phyloP scores from a whole-genome alignment of 169 alveolate genomes.

The Plasmodium fragile region DNA sequence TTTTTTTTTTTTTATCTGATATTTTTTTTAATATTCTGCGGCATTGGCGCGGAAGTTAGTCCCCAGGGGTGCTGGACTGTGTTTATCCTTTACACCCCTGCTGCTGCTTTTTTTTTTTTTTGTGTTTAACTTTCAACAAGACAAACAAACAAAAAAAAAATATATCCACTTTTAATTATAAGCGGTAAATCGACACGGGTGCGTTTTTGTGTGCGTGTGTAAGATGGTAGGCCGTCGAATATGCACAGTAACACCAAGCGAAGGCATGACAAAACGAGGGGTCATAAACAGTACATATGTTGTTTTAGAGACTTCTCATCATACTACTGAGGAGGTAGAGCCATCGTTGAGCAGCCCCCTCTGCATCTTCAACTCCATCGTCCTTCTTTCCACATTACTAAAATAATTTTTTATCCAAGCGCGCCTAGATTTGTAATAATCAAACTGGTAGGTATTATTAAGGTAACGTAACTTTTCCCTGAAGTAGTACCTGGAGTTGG shows the following conservation, averaged over 20 bases:
- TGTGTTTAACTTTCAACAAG: neutral
- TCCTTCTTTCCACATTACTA: slow-evolving; percentile 25
- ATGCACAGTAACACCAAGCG: neutral
- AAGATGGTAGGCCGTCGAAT: neutral
- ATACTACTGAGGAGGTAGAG: neutral
- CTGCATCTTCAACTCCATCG: slow-evolving; percentile 32
- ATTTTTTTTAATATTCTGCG: neutral
- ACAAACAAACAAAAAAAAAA: neutral
- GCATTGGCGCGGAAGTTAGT: neutral
- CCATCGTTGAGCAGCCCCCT: neutral
- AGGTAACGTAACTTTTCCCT: slow-evolving; percentile 75
- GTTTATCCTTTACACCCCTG: neutral
- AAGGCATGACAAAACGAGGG: too few species aligned
- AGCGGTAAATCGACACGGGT: neutral
- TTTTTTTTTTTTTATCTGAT: neutral
- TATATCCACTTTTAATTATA: neutral
- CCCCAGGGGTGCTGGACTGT: neutral
- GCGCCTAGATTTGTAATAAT: slow-evolving; percentile 50
- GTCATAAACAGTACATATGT: neutral
- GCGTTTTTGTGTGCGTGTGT: too few species aligned
- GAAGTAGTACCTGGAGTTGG: slow-evolving; percentile 81
- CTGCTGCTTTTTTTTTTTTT: neutral
- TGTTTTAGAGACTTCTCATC: neutral
- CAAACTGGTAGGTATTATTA: slow-evolving; percentile 23
- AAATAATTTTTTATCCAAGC: slow-evolving; percentile 51